These are phyloP conservation scores for Punctularia strigosozonata DNA, from an alignment of 768 basidiomycete genomes.

Conservation along the genomic window DNA sequence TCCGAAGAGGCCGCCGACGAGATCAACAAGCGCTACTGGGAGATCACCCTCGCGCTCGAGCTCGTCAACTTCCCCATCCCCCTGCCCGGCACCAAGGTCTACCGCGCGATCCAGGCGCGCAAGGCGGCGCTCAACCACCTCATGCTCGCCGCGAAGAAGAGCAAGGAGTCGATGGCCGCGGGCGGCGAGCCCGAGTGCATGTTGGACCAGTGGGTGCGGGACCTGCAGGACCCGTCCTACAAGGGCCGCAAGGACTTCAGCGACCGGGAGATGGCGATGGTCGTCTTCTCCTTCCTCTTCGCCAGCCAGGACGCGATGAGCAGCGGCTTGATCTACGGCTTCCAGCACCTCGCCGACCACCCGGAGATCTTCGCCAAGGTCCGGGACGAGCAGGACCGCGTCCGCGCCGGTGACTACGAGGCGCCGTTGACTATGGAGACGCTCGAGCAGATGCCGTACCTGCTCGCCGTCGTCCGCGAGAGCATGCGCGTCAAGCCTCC, in stretches of 20 bases:
- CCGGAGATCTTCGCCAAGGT: constrained; percentile 84
- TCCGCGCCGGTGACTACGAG: constrained; percentile 69
- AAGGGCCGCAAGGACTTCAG: constrained; percentile 83
- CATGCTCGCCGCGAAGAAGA: constrained; percentile 62
- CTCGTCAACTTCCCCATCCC: constrained; percentile 98
- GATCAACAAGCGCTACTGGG: constrained; percentile 93
- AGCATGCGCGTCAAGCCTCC: constrained; percentile 86
- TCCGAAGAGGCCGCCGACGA: constrained; percentile 66
- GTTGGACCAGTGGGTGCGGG: constrained; percentile 84
- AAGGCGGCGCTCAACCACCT: constrained; percentile 78
- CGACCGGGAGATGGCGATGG: constrained; percentile 94
- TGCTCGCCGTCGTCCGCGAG: constrained; percentile 89
- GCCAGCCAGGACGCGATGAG: constrained; percentile 98
- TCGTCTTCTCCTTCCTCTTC: constrained; percentile 92
- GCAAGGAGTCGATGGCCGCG: constrained; percentile 72
- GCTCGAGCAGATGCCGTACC: constrained; percentile 87
- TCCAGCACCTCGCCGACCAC: constrained; percentile 92
- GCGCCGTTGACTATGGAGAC: constrained; percentile 75
- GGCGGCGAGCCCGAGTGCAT: constrained; percentile 80
- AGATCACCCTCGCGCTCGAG: constrained; percentile 88
- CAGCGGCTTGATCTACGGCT: constrained; percentile 87
- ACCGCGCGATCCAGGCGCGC: constrained; percentile 83
- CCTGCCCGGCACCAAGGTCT: constrained; percentile 92
- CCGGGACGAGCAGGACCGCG: constrained; percentile 78
- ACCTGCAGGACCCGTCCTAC: constrained; percentile 47